Conservation (phyloP, 495 filamentous ascomycete species). For the Aspergillus sclerotioniger region DNA sequence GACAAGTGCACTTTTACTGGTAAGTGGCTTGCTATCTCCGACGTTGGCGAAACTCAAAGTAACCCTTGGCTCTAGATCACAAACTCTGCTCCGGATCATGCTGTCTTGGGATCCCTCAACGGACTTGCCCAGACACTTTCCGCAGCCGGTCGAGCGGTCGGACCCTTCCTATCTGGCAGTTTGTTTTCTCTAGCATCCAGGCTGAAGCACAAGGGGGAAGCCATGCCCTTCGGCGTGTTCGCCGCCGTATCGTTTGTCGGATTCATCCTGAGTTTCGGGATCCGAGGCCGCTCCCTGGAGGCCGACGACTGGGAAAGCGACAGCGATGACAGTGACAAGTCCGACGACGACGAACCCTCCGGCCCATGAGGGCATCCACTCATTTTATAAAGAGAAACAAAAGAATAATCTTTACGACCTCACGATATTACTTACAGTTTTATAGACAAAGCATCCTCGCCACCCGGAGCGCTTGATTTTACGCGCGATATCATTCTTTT, state of each 20-base stretch:
- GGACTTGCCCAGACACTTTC: constrained; percentile 93
- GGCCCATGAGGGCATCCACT: neutral
- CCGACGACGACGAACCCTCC: constrained; percentile 40
- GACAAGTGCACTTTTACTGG: constrained; percentile 83
- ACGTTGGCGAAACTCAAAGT: neutral
- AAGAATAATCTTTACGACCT: neutral
- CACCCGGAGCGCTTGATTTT: neutral
- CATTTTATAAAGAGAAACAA: neutral
- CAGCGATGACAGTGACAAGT: constrained; percentile 46
- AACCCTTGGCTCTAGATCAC: constrained; percentile 63
- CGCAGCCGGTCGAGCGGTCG: constrained; percentile 83
- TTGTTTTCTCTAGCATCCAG: constrained; percentile 72
- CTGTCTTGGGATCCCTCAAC: constrained; percentile 84
- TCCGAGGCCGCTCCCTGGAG: constrained; percentile 59
- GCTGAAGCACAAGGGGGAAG: constrained; percentile 78
- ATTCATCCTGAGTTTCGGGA: constrained; percentile 71
- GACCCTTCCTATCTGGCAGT: constrained; percentile 82
- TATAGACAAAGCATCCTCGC: neutral
- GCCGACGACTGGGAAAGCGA: constrained; percentile 61
- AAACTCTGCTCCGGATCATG: constrained; percentile 83
- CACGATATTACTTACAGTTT: neutral
- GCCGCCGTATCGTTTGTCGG: constrained; percentile 73
- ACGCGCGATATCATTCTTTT: neutral
- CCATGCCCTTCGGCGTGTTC: constrained; percentile 78
- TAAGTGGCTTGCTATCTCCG: constrained; percentile 39